These are phyloP conservation scores for Metschnikowia rubicola DNA, from an alignment of 805 yeast genomes.

Conservation along the genomic window DNA sequence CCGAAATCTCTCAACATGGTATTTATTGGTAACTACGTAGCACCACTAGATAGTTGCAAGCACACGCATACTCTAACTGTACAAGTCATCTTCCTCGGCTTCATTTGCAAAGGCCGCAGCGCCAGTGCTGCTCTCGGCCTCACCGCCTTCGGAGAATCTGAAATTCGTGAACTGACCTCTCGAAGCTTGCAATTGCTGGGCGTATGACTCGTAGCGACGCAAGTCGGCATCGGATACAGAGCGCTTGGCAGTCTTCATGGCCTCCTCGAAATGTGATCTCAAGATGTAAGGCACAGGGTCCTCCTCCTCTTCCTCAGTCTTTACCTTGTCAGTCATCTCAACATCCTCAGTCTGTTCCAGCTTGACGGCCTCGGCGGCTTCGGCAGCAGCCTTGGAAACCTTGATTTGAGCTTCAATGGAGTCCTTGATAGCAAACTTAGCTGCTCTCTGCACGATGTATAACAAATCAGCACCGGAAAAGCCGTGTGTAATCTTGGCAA, in stretches of 20 bases:
- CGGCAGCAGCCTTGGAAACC: constrained; percentile 37
- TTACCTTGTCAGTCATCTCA: constrained; percentile 39
- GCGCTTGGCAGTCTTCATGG: constrained; percentile 98
- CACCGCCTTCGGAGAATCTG: constrained; percentile 55
- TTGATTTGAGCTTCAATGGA: constrained; percentile 76
- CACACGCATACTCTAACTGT: constrained; percentile 17
- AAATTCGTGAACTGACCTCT: constrained; percentile 93
- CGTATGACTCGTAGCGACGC: constrained; percentile 97
- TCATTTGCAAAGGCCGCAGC: constrained; percentile 45
- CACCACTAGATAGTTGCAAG: background rate
- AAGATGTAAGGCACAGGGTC: constrained; percentile 97
- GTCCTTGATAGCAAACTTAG: constrained; percentile 97
- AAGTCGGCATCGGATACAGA: constrained; percentile 96
- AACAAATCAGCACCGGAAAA: constrained; percentile 99
- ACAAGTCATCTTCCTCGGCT: constrained; percentile 36
- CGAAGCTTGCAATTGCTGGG: constrained; percentile 92
- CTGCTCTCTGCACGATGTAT: constrained; percentile 97
- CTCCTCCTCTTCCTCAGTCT: constrained; percentile 50
- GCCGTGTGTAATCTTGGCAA: constrained; percentile 93
- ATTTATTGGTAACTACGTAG: background rate
- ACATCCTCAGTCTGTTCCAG: constrained; percentile 42
- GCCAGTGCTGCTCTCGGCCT: constrained; percentile 24
- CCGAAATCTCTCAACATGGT: background rate
- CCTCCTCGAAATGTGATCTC: constrained; percentile 94
- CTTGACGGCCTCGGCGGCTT: constrained; percentile 29